Percentiles rank a stretch among this genome's conserved stretches.
phyloP scores from a whole-genome alignment of 2,329 filamentous ascomycete genomes.

The Ilyonectria robusta region DNA sequence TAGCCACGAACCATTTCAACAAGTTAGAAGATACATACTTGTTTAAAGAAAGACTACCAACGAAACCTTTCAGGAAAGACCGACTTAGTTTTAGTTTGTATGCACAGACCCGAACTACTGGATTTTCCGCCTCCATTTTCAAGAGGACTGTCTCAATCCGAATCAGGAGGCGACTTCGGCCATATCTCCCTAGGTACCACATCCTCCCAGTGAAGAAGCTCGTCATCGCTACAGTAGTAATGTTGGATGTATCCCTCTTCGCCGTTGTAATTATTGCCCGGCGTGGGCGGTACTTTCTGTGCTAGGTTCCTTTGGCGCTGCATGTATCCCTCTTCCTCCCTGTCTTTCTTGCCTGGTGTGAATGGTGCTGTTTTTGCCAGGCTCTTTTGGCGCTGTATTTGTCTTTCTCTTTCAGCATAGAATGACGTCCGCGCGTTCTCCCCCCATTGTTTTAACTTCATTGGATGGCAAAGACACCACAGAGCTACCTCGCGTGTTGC shows the following conservation, averaged over 20 bases:
- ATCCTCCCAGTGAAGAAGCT: constrained; percentile 28
- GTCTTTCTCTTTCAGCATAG: not conserved
- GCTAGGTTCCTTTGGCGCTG: not conserved
- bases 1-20: no score
- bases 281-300: not conserved
- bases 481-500: constrained; percentile 4
- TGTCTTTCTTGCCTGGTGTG: not conserved
- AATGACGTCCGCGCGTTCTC: not conserved
- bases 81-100: no score
- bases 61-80: no score
- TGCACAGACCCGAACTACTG: no score
- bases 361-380: not conserved
- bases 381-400: not conserved
- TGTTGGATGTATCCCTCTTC: not conserved
- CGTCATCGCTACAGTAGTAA: not conserved
- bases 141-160: constrained; percentile 10
- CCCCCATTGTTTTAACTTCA: not conserved
- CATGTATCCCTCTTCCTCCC: not conserved
- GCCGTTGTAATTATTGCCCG: not conserved
- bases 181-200: constrained; percentile 22
- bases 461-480: not conserved
- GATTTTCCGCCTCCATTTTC: not conserved
- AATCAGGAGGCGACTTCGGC: constrained; percentile 28
- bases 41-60: no score
- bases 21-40: no score